phyloP scores from a whole-genome alignment of 2,329 filamentous ascomycete genomes.

The Purpureocillium lavendulum region DNA sequence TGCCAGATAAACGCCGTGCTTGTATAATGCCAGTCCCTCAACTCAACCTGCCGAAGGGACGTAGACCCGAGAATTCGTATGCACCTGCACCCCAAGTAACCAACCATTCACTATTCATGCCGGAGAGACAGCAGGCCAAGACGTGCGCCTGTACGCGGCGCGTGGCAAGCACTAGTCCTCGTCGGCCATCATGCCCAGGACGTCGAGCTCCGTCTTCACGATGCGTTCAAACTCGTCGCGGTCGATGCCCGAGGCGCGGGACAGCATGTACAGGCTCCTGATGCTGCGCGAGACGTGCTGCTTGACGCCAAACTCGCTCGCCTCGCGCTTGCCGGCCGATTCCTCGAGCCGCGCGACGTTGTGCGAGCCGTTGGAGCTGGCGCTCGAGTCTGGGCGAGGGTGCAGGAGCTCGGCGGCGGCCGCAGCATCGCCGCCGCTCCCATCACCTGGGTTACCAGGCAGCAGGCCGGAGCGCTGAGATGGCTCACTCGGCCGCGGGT shows the following conservation, averaged over 20 bases:
- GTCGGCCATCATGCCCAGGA: constrained; percentile 62
- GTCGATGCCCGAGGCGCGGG: constrained; percentile 63
- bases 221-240: constrained; percentile 67
- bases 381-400: constrained; percentile 50
- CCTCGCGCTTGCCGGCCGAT: constrained; percentile 46
- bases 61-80: too few relatives aligned
- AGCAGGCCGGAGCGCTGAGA: not conserved
- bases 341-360: constrained; percentile 56
- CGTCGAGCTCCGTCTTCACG: constrained; percentile 62
- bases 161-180: constrained; percentile 22
- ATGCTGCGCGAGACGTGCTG: constrained; percentile 72
- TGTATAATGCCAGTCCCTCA: not conserved
- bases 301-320: constrained; percentile 65
- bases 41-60: too few relatives aligned
- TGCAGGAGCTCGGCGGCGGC: constrained; percentile 36
- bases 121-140: too few relatives aligned
- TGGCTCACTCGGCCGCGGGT: not conserved
- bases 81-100: too few relatives aligned
- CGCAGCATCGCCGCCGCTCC: not conserved
- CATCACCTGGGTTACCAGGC: not conserved
- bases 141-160: too few relatives aligned
- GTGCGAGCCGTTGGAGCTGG: constrained; percentile 45
- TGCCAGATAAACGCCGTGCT: constrained; percentile 1
- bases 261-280: constrained; percentile 66
- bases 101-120: too few relatives aligned